These are phyloP conservation scores for Penicillium riverlandense DNA, from an alignment of 495 filamentous ascomycete genomes.

Conservation along the genomic window DNA sequence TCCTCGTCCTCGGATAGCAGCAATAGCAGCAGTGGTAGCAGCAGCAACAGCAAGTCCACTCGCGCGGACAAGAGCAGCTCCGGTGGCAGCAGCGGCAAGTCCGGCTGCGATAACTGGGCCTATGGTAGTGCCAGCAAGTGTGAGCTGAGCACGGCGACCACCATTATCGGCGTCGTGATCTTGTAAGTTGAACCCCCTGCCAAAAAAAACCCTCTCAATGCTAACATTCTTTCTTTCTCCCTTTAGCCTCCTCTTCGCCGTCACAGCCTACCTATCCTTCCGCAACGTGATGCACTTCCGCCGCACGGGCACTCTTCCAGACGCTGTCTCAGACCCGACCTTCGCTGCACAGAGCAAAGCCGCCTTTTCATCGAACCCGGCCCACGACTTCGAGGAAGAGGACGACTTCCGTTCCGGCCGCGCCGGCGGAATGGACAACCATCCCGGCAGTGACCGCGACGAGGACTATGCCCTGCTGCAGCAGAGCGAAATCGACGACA, in stretches of 20 bases:
- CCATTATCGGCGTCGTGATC: slow-evolving; percentile 73
- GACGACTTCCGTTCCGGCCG: slow-evolving; percentile 42
- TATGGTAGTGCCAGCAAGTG: slow-evolving; percentile 54
- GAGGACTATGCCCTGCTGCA: slow-evolving; percentile 42
- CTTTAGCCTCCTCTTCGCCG: slow-evolving; percentile 62
- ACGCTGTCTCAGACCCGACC: slow-evolving; percentile 48
- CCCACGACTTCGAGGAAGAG: slow-evolving; percentile 42
- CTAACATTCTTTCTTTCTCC: slow-evolving; percentile 4
- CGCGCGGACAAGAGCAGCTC: slow-evolving; percentile 15
- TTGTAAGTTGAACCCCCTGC: slow-evolving; percentile 49
- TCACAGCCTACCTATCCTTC: slow-evolving; percentile 66
- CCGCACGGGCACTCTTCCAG: slow-evolving; percentile 68
- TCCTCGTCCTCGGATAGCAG: too few relatives aligned
- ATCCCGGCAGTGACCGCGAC: slow-evolving; percentile 29
- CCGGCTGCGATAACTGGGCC: slow-evolving; percentile 44
- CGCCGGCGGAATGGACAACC: slow-evolving; percentile 23
- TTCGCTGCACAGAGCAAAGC: slow-evolving; percentile 42
- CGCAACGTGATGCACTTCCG: slow-evolving; percentile 75
- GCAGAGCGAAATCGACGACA: slow-evolving; percentile 39
- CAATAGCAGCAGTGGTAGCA: slow-evolving; percentile 9
- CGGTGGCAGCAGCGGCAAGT: slow-evolving; percentile 16
- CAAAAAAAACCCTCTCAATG: not conserved
- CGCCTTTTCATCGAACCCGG: slow-evolving; percentile 43
- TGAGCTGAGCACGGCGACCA: slow-evolving; percentile 64
- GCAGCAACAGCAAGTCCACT: slow-evolving; percentile 11